Evolutionary conservation across 805 yeast species (phyloP).

Genomic region (Candida ficus): DNA sequence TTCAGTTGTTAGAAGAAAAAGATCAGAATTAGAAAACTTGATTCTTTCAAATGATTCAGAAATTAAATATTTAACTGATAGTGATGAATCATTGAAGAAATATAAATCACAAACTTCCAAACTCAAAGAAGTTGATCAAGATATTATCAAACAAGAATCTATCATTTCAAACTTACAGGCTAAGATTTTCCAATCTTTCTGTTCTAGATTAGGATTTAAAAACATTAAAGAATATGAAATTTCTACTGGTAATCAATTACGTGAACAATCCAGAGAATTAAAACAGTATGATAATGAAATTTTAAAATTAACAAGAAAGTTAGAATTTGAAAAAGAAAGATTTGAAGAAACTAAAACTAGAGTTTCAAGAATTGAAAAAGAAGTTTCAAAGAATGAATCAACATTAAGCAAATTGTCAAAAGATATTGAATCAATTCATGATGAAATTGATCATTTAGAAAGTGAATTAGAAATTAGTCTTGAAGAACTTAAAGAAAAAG

Average conservation of each 20-base stretch:
- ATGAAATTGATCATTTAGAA: slow-evolving; percentile 33
- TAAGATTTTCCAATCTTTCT: slow-evolving; percentile 47
- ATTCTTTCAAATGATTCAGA: slow-evolving; percentile 45
- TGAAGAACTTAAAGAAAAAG: slow-evolving; percentile 31
- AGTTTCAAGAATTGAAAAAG: slow-evolving; percentile 37
- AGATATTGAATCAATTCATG: slow-evolving; percentile 28
- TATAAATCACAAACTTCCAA: slow-evolving; percentile 22
- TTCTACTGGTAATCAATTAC: slow-evolving; percentile 52
- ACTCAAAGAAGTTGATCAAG: slow-evolving; percentile 17
- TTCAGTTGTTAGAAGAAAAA: slow-evolving; percentile 39
- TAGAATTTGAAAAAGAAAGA: slow-evolving; percentile 62
- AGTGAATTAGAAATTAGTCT: slow-evolving; percentile 36
- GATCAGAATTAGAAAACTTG: slow-evolving; percentile 38
- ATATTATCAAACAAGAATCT: slow-evolving; percentile 25
- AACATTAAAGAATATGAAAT: slow-evolving; percentile 65
- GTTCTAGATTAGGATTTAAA: slow-evolving; percentile 46
- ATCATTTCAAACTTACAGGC: slow-evolving; percentile 35
- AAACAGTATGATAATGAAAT: slow-evolving; percentile 59
- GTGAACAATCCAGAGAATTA: slow-evolving; percentile 55
- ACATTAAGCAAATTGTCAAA: slow-evolving; percentile 29
- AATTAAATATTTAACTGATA: slow-evolving; percentile 40
- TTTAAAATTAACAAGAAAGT: slow-evolving; percentile 52
- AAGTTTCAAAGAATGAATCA: slow-evolving; percentile 32
- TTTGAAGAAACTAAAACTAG: slow-evolving; percentile 45
- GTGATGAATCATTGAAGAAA: slow-evolving; percentile 26